Evolutionary conservation across 768 basidiomycete species (phyloP).

Genomic region (Rhizopogon vinicolor): DNA sequence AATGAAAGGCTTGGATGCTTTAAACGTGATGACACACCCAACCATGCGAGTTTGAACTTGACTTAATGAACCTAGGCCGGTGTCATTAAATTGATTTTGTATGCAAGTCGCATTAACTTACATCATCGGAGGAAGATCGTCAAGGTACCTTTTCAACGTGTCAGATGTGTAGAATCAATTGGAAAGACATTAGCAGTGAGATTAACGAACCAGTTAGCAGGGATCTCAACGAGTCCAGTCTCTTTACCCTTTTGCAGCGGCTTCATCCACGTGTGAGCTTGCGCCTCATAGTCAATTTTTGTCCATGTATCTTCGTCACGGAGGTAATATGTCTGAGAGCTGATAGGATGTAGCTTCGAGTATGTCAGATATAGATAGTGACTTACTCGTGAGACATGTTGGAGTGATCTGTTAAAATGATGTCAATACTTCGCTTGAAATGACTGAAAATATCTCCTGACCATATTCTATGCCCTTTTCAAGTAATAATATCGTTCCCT

Average conservation of each 20-base stretch:
- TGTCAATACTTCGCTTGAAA: constrained; percentile 10
- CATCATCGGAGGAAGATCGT: constrained; percentile 77
- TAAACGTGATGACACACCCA: constrained; percentile 38
- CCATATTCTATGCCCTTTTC: constrained; percentile 76
- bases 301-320: constrained; percentile 68
- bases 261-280: constrained; percentile 71
- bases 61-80: constrained; percentile 59
- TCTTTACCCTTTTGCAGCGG: constrained; percentile 59
- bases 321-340: constrained; percentile 63
- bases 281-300: constrained; percentile 59
- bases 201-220: constrained; percentile 57
- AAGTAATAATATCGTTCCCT: constrained; percentile 58
- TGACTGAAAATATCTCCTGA: constrained; percentile 15
- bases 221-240: constrained; percentile 61
- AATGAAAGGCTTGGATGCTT: background rate
- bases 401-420: constrained; percentile 43
- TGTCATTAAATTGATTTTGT: constrained; percentile 1
- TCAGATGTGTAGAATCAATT: background rate
- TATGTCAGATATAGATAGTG: background rate
- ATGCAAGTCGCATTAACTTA: constrained; percentile 16
- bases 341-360: constrained; percentile 10
- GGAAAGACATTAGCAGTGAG: background rate
- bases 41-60: constrained; percentile 63
- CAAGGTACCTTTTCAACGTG: constrained; percentile 46
- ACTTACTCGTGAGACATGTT: constrained; percentile 49